Conservation (phyloP, 1,139 yeast species). For the Candida sp. region DNA sequence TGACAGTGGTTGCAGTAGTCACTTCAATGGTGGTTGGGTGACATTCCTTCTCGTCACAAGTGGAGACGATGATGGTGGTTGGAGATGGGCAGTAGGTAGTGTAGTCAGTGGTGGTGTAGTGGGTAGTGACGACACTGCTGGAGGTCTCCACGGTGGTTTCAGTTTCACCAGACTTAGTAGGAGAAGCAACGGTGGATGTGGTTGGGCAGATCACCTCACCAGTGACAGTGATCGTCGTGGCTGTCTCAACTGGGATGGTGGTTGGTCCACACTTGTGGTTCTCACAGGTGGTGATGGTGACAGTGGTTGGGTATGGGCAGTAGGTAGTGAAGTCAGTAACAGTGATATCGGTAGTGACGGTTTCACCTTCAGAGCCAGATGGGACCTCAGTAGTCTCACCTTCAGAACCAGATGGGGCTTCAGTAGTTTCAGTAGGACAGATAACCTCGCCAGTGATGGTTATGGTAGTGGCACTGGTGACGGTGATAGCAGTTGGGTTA, state of each 20-base stretch:
- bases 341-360: constrained; percentile 7
- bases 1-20: constrained; percentile 4
- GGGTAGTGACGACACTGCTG: constrained; percentile 1
- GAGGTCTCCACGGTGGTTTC: neutral
- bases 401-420: neutral
- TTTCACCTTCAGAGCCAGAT: neutral
- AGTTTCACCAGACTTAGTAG: neutral
- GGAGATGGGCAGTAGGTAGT: constrained; percentile 16
- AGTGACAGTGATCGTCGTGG: constrained; percentile 4
- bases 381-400: neutral
- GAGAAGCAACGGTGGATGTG: constrained; percentile 1
- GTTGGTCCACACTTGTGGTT: constrained; percentile 9
- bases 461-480: constrained; percentile 54
- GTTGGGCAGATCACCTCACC: constrained; percentile 7
- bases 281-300: constrained; percentile 10
- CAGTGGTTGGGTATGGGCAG: constrained; percentile 13
- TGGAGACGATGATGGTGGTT: constrained; percentile 5
- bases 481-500: constrained; percentile 47
- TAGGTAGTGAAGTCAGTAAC: constrained; percentile 15
- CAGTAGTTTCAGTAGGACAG: constrained; percentile 1
- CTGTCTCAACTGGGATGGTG: constrained; percentile 5
- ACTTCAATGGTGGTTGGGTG: constrained; percentile 6
- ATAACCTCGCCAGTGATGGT: constrained; percentile 9
- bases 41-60: constrained; percentile 5
- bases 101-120: constrained; percentile 10